Conservation (phyloP, 1,139 yeast genomes). For the Kluyveromyces sp. region DNA sequence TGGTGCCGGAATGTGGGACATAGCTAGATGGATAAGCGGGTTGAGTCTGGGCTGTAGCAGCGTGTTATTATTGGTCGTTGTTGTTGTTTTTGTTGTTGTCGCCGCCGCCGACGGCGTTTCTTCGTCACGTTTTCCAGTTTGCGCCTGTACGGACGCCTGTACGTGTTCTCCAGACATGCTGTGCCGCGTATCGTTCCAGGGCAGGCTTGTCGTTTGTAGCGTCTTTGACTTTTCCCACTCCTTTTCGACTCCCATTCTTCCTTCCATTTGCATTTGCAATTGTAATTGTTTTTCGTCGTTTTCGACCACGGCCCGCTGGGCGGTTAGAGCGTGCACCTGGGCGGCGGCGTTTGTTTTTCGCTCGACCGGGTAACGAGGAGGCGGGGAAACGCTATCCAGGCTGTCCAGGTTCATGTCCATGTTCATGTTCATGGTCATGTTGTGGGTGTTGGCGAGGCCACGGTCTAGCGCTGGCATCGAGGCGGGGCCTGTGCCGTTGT, state of each 20-base stretch:
- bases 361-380: background rate
- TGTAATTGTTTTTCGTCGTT: background rate
- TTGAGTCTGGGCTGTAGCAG: background rate
- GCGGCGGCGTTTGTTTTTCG: background rate
- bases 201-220: no score
- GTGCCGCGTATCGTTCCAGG: no score
- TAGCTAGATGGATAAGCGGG: constrained; percentile 4
- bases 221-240: no score
- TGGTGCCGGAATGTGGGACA: constrained; percentile 4
- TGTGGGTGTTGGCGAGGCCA: no score
- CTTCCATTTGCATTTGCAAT: background rate
- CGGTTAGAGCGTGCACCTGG: background rate
- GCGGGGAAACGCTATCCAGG: background rate
- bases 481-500: no score
- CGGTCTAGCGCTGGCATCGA: no score
- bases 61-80: background rate
- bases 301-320: background rate
- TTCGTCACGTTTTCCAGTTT: no score
- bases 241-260: background rate
- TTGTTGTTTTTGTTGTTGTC: background rate
- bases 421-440: no score
- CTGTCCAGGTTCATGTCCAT: background rate
- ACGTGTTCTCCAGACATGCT: no score
- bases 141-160: no score
- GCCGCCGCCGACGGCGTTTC: no score